phyloP scores from a whole-genome alignment of 1,139 yeast species.

The Blastobotrys arbuscula region DNA sequence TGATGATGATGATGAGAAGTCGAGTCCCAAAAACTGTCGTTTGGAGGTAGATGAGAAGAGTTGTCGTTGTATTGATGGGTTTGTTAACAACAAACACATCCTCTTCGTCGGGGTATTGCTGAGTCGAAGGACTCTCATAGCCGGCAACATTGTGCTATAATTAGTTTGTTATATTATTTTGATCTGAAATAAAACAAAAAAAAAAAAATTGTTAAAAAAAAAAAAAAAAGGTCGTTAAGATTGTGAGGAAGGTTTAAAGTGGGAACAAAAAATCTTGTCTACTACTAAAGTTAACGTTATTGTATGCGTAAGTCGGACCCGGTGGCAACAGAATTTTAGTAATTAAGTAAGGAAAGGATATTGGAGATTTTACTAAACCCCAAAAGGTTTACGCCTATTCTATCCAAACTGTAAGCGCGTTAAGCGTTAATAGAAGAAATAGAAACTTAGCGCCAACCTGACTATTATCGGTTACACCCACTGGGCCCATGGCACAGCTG shows the following conservation, averaged over 20 bases:
- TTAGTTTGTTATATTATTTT: neutral
- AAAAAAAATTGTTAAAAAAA: neutral
- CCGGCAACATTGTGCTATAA: neutral
- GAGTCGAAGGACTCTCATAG: neutral
- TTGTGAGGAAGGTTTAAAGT: no score
- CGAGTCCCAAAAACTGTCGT: neutral
- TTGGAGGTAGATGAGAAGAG: neutral
- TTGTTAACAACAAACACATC: neutral
- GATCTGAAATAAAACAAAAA: neutral
- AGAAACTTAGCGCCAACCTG: neutral
- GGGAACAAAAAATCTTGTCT: no score
- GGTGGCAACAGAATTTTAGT: no score
- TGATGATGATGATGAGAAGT: neutral
- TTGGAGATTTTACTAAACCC: no score
- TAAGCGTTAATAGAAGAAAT: neutral
- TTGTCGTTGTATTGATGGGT: neutral
- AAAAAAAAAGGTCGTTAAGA: neutral
- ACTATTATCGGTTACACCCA: no score
- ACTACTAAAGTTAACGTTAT: no score
- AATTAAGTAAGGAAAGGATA: no score
- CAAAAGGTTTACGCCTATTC: no score
- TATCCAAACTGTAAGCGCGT: no score
- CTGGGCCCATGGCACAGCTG: no score
- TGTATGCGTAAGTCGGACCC: no score
- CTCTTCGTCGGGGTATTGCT: neutral